Conservation (phyloP, 2,329 filamentous ascomycete genomes). For the Dothideomycetidae sp. region DNA sequence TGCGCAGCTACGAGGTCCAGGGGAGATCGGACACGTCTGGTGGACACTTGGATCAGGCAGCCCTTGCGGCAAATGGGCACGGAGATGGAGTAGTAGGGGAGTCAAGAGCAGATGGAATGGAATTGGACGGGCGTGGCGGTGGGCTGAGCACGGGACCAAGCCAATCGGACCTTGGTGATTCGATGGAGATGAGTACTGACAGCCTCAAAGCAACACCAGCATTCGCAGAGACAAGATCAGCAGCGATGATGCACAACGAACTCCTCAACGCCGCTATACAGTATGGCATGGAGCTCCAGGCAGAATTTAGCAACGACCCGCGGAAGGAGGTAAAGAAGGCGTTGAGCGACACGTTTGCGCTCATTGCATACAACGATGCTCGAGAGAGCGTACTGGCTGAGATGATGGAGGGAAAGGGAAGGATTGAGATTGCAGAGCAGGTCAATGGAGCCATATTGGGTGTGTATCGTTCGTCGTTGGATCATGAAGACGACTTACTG, state of each 20-base stretch:
- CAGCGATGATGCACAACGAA: constrained; percentile 24
- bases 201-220: constrained; percentile 1
- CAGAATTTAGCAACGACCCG: constrained; percentile 61
- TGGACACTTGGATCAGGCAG: constrained; percentile 21
- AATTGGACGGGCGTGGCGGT: constrained; percentile 26
- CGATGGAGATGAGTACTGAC: constrained; percentile 23
- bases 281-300: constrained; percentile 66
- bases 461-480: constrained; percentile 33
- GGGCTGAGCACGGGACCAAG: constrained; percentile 1
- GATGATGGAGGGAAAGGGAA: constrained; percentile 59
- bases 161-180: constrained; percentile 12
- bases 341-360: constrained; percentile 71
- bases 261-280: constrained; percentile 56
- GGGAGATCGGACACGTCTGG: neutral
- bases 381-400: constrained; percentile 62
- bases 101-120: constrained; percentile 27
- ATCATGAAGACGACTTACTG: constrained; percentile 15
- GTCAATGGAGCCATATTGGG: constrained; percentile 84
- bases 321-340: constrained; percentile 56
- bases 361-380: constrained; percentile 77
- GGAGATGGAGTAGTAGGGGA: constrained; percentile 6
- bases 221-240: constrained; percentile 3
- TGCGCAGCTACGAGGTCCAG: constrained; percentile 53
- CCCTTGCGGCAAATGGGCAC: constrained; percentile 20
- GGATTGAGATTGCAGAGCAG: constrained; percentile 75